These are phyloP conservation scores for Dictyostelium citrinum DNA, from an alignment of 78 protist species.

Conservation along the genomic window DNA sequence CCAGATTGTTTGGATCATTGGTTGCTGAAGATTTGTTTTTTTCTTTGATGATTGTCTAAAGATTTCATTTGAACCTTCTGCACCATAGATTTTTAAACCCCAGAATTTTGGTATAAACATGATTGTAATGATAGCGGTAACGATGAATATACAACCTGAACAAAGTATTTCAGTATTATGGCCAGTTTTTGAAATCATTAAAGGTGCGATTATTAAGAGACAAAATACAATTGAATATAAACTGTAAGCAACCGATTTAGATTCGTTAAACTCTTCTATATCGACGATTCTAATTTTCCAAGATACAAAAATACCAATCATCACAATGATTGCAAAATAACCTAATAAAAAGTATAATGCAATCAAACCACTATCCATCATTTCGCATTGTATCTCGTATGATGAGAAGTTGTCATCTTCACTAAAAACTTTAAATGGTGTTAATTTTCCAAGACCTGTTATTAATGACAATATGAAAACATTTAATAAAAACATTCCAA, in stretches of 20 bases:
- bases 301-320: constrained; percentile 34
- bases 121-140: background rate
- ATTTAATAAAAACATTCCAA: background rate
- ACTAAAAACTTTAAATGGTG: background rate
- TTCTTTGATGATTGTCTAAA: background rate
- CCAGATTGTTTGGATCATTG: background rate
- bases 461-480: constrained; percentile 7
- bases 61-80: background rate
- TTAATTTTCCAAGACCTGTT: background rate
- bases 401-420: background rate
- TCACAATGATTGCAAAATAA: constrained; percentile 6
- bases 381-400: constrained; percentile 4
- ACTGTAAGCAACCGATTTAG: background rate
- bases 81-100: background rate
- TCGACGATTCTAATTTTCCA: constrained; percentile 63
- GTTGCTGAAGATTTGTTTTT: background rate
- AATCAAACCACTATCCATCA: background rate
- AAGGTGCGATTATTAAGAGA: background rate
- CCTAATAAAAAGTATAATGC: constrained; percentile 23
- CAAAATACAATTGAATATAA: background rate
- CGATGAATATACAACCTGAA: background rate
- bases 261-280: constrained; percentile 47
- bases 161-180: background rate
- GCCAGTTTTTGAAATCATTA: background rate
- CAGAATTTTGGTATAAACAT: constrained; percentile 18